Evolutionary conservation across 495 filamentous ascomycete genomes (phyloP).

Genomic region (Hypoxylon rickii): DNA sequence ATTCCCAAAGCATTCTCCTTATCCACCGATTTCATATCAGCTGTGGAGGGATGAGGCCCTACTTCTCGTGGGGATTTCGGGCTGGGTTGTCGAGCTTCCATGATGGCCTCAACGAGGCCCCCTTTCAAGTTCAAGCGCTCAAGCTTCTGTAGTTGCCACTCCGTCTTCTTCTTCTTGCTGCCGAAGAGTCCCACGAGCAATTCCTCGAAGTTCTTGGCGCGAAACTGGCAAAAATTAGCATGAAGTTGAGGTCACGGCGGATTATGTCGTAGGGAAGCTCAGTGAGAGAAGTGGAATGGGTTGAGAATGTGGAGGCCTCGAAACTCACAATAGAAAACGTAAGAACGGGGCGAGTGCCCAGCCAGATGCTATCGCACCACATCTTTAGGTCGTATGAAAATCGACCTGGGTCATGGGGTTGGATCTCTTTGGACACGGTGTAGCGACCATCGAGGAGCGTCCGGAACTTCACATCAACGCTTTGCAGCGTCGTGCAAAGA

Average conservation of each 20-base stretch:
- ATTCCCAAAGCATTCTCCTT: too few species aligned
- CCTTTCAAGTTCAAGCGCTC: not conserved
- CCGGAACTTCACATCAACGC: constrained; percentile 4
- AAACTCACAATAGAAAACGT: too few species aligned
- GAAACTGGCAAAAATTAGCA: constrained; percentile 1
- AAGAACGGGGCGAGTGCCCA: too few species aligned
- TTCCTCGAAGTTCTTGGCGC: not conserved
- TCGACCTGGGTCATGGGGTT: not conserved
- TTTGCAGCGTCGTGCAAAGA: not conserved
- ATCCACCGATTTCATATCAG: too few species aligned
- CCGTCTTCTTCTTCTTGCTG: not conserved
- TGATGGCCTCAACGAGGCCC: not conserved
- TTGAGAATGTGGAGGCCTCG: too few species aligned
- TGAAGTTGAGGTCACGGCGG: too few species aligned
- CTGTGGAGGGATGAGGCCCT: too few species aligned
- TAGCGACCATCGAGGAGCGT: not conserved
- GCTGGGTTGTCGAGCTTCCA: not conserved
- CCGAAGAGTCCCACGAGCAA: not conserved
- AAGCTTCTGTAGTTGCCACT: not conserved
- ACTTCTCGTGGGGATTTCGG: too few species aligned
- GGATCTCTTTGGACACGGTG: not conserved
- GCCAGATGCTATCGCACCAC: not conserved
- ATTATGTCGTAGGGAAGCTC: too few species aligned
- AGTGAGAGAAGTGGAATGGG: too few species aligned
- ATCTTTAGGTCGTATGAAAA: constrained; percentile 1